phyloP scores from a whole-genome alignment of 352 stramenopile species.

The Phytophthora europaea region DNA sequence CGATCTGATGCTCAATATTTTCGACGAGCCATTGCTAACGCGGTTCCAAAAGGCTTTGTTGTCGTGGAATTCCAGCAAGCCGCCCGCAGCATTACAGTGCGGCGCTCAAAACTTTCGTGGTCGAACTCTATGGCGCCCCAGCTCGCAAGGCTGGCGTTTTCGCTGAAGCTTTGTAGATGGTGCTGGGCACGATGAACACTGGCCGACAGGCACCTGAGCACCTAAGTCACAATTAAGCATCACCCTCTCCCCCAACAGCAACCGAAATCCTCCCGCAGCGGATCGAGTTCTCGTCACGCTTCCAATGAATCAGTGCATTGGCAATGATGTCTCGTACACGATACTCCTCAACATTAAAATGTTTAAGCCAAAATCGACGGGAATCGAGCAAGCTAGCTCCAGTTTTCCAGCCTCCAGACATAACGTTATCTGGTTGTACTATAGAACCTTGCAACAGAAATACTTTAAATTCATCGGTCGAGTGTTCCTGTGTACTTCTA shows the following conservation, averaged over 20 bases:
- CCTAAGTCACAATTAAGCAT: not conserved
- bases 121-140: not conserved
- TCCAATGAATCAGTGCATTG: not conserved
- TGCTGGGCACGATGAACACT: not conserved
- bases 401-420: not conserved
- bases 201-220: not conserved
- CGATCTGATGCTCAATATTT: conserved; percentile 33
- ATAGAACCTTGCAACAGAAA: not conserved
- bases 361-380: not conserved
- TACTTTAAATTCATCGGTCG: not conserved
- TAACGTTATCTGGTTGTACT: too few relatives aligned
- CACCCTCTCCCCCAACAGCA: not conserved
- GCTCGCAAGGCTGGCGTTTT: not conserved
- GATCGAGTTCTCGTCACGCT: not conserved
- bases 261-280: not conserved
- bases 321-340: too few relatives aligned
- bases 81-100: not conserved
- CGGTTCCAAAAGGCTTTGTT: conserved; percentile 2
- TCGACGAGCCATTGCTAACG: conserved; percentile 16
- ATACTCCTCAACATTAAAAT: not conserved
- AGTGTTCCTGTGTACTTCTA: not conserved
- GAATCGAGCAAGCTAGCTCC: not conserved
- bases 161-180: conserved; percentile 1
- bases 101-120: not conserved
- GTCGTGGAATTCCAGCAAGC: not conserved